Evolutionary conservation across 2,329 filamentous ascomycete genomes (phyloP).

Genomic region (Aspergillus fumigatiaffinis): DNA sequence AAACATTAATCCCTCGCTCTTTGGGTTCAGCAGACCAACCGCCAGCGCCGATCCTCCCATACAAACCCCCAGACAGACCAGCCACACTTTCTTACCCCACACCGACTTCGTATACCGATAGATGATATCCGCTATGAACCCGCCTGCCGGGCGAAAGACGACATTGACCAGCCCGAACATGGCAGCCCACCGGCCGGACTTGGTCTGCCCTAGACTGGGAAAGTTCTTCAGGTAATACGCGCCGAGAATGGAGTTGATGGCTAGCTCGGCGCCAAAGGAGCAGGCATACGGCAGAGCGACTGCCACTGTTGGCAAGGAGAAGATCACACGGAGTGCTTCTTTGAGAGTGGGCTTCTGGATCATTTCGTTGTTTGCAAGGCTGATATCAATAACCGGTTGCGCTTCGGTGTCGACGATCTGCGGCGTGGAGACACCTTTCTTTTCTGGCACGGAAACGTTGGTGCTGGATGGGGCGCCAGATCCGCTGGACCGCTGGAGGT

Average conservation of each 20-base stretch:
- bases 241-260: conserved; percentile 59
- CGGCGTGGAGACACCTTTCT: conserved; percentile 27
- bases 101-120: conserved; percentile 51
- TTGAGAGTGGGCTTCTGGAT: conserved; percentile 54
- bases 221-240: conserved; percentile 58
- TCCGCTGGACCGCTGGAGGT: conserved; percentile 22
- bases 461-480: conserved; percentile 22
- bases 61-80: conserved; percentile 54
- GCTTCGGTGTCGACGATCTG: conserved; percentile 33
- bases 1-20: conserved; percentile 62
- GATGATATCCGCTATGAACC: conserved; percentile 52
- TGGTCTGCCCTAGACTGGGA: conserved; percentile 51
- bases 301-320: conserved; percentile 56
- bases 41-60: conserved; percentile 58
- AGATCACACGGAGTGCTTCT: conserved; percentile 59
- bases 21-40: conserved; percentile 60
- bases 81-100: conserved; percentile 62
- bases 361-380: conserved; percentile 14
- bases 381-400: conserved; percentile 17
- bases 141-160: conserved; percentile 46
- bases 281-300: conserved; percentile 55
- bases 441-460: conserved; percentile 25
- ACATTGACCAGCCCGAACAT: conserved; percentile 54
- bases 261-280: conserved; percentile 58
- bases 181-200: conserved; percentile 52